Conservation (phyloP, 2,329 filamentous ascomycete species). For the Xenosphaeropsis pyriputrescens region DNA sequence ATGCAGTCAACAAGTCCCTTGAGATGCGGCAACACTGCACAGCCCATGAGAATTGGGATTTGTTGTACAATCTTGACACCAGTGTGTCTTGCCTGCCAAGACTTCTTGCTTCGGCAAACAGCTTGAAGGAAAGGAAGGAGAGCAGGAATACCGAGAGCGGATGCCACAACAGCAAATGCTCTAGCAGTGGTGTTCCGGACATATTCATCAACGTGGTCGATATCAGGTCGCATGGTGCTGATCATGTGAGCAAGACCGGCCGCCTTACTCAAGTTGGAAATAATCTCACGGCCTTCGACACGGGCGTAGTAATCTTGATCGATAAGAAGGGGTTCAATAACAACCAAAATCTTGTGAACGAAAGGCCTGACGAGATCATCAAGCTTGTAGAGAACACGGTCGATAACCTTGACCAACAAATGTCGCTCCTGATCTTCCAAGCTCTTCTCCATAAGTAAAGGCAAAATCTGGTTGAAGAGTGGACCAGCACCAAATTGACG, state of each 20-base stretch:
- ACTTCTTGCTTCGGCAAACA: slow-evolving; percentile 96
- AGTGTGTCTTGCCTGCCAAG: slow-evolving; percentile 94
- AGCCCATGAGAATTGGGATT: slow-evolving; percentile 97
- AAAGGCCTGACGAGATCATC: slow-evolving; percentile 93
- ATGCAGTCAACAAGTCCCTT: slow-evolving; percentile 96
- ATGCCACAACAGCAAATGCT: slow-evolving; percentile 94
- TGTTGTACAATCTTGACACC: slow-evolving; percentile 99
- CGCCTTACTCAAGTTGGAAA: slow-evolving; percentile 93
- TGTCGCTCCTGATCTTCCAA: slow-evolving; percentile 96
- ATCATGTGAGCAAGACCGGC: slow-evolving; percentile 98
- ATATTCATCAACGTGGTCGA: slow-evolving; percentile 96
- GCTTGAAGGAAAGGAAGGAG: slow-evolving; percentile 89
- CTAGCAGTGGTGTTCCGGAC: slow-evolving; percentile 94
- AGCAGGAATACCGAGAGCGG: slow-evolving; percentile 87
- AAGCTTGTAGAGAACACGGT: slow-evolving; percentile 94
- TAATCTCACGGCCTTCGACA: slow-evolving; percentile 96
- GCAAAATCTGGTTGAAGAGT: slow-evolving; percentile 94
- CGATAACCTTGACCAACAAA: slow-evolving; percentile 96
- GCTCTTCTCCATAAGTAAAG: slow-evolving; percentile 94
- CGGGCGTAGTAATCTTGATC: slow-evolving; percentile 99
- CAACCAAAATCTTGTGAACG: slow-evolving; percentile 95
- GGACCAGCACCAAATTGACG: slow-evolving; percentile 88
- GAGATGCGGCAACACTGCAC: slow-evolving; percentile 85
- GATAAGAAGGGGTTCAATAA: slow-evolving; percentile 97
- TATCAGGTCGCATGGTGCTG: slow-evolving; percentile 96